Evolutionary conservation across 2,329 filamentous ascomycete species (phyloP).

Genomic region (Claviceps lovelessii): DNA sequence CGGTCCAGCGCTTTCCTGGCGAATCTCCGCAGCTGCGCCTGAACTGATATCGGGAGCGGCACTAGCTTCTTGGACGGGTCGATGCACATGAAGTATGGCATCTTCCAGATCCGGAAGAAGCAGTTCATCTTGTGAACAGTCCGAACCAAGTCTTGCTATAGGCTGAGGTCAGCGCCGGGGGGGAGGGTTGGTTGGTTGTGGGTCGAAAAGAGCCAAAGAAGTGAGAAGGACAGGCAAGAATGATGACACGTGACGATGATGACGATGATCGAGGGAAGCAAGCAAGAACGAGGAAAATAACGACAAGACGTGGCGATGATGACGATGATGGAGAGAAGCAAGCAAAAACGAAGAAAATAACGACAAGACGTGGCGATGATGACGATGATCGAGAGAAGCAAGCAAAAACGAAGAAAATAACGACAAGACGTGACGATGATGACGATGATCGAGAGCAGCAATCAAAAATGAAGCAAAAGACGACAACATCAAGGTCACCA

Average conservation of each 20-base stretch:
- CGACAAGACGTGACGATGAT: not conserved
- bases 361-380: not conserved
- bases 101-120: conserved; percentile 36
- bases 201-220: not conserved
- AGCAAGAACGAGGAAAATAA: not conserved
- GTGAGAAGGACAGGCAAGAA: not conserved
- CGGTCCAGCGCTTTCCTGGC: conserved; percentile 23
- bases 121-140: conserved; percentile 33
- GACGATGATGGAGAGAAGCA: not conserved
- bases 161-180: conserved; percentile 8
- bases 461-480: not conserved
- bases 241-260: not conserved
- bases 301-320: too few species aligned
- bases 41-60: conserved; percentile 24
- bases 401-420: not conserved
- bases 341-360: not conserved
- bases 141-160: conserved; percentile 26
- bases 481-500: too few species aligned
- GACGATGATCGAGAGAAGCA: not conserved
- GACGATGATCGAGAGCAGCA: not conserved
- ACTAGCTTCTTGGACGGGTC: conserved; percentile 23
- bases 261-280: not conserved
- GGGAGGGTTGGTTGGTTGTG: too few species aligned
- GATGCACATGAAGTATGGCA: conserved; percentile 26
- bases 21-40: conserved; percentile 26